Evolutionary conservation across 2,329 filamentous ascomycete species (phyloP).

Genomic region (Fusarium stilboides): DNA sequence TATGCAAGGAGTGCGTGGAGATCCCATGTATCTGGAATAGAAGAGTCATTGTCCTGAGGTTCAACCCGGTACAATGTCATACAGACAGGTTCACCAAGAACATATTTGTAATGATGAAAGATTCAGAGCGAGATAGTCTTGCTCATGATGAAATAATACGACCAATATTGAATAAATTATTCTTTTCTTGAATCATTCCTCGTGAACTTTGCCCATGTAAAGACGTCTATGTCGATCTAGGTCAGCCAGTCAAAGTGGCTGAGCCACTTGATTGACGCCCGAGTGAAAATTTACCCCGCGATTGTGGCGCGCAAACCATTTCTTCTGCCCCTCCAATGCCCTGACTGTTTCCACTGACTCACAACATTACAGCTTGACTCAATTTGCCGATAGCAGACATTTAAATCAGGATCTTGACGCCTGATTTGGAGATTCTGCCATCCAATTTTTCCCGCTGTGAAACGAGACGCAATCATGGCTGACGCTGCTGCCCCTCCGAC

Average conservation of each 20-base stretch:
- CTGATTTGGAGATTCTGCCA: conserved; percentile 30
- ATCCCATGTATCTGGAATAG: conserved; percentile 69
- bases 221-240: not conserved
- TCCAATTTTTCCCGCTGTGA: conserved; percentile 13
- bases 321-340: conserved; percentile 52
- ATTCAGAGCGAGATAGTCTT: conserved; percentile 44
- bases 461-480: conserved; percentile 49
- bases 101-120: conserved; percentile 53
- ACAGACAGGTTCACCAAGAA: conserved; percentile 21
- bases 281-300: conserved; percentile 51
- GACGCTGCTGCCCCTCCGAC: conserved; percentile 57
- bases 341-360: conserved; percentile 50
- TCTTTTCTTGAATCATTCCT: conserved; percentile 1
- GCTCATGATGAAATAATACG: conserved; percentile 54
- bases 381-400: conserved; percentile 38
- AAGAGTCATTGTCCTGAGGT: conserved; percentile 17
- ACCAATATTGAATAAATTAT: conserved; percentile 34
- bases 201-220: conserved; percentile 13
- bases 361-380: conserved; percentile 46
- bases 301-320: conserved; percentile 48
- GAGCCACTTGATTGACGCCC: conserved; percentile 28
- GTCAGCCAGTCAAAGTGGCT: conserved; percentile 31
- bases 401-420: conserved; percentile 29
- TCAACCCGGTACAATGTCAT: conserved; percentile 16
- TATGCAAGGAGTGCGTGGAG: conserved; percentile 63